Evolutionary conservation across 176 grass and related monocot species (phyloP).

Genomic region (Cocos nucifera): DNA sequence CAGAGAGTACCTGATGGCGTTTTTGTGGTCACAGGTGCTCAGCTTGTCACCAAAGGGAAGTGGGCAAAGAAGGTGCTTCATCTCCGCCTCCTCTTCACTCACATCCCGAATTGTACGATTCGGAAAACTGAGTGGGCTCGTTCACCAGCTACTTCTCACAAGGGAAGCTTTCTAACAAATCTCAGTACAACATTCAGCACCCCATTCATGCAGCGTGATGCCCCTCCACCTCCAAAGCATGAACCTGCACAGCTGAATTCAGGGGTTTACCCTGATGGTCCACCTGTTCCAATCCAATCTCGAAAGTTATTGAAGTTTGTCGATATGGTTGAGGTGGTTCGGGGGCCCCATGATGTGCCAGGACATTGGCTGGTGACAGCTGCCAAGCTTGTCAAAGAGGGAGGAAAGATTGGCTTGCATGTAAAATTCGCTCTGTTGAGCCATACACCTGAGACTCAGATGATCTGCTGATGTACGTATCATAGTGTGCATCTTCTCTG

Average conservation of each 20-base stretch:
- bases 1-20: conserved; percentile 49
- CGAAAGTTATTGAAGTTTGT: conserved; percentile 89
- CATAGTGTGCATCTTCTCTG: neutral
- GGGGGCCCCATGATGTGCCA: conserved; percentile 69
- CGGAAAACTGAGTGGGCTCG: conserved; percentile 56
- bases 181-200: conserved; percentile 82
- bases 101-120: conserved; percentile 68
- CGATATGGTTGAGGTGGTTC: conserved; percentile 78
- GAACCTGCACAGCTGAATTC: conserved; percentile 83
- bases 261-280: conserved; percentile 82
- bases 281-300: conserved; percentile 70
- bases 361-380: conserved; percentile 81
- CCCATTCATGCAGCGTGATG: conserved; percentile 50
- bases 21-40: conserved; percentile 81
- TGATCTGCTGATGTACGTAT: conserved; percentile 5
- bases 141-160: conserved; percentile 60
- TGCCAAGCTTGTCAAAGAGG: conserved; percentile 11
- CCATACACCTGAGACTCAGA: neutral
- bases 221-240: conserved; percentile 27
- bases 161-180: conserved; percentile 81
- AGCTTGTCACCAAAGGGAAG: conserved; percentile 75
- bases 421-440: conserved; percentile 21
- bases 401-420: conserved; percentile 12
- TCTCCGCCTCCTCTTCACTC: conserved; percentile 63
- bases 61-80: conserved; percentile 86